These are phyloP conservation scores for Syncephalastrum monosporum DNA, from an alignment of 371 early-diverging fungal species.

Conservation along the genomic window DNA sequence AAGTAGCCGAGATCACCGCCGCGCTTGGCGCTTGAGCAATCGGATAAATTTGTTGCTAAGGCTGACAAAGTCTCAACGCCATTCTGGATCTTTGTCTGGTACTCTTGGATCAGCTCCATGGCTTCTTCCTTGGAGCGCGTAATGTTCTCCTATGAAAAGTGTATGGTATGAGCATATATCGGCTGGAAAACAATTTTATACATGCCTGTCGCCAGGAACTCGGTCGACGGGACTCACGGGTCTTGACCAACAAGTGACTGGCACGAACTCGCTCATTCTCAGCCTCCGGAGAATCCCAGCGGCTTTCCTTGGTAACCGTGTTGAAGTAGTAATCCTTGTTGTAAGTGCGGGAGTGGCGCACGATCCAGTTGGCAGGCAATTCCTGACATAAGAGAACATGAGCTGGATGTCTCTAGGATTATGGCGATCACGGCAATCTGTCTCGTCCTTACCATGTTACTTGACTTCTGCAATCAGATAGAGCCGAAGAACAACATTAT, in stretches of 20 bases:
- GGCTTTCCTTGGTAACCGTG: conserved; percentile 71
- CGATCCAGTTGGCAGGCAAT: conserved; percentile 73
- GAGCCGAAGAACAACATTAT: too few relatives aligned
- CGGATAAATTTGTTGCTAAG: conserved; percentile 76
- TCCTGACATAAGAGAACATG: conserved; percentile 23
- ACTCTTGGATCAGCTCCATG: conserved; percentile 57
- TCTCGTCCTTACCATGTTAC: too few relatives aligned
- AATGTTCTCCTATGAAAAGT: conserved; percentile 60
- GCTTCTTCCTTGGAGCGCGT: conserved; percentile 91
- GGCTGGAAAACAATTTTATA: background rate
- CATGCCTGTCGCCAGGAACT: conserved; percentile 85
- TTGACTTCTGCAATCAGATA: too few relatives aligned
- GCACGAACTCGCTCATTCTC: conserved; percentile 69
- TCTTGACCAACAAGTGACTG: conserved; percentile 92
- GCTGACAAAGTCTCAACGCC: conserved; percentile 62
- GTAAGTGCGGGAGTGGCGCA: conserved; percentile 68
- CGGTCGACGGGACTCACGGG: conserved; percentile 82
- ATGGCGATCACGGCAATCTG: too few relatives aligned
- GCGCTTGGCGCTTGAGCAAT: conserved; percentile 86
- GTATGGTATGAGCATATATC: background rate
- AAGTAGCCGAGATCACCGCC: conserved; percentile 92
- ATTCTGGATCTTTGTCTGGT: conserved; percentile 57
- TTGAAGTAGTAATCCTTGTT: conserved; percentile 89
- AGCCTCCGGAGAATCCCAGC: conserved; percentile 78
- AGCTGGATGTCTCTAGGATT: too few relatives aligned